Percentiles rank a stretch among this genome's conserved stretches.
These are phyloP conservation scores for Syzygium aqueum DNA, from an alignment of 345 rosid species.

Conservation along the genomic window DNA sequence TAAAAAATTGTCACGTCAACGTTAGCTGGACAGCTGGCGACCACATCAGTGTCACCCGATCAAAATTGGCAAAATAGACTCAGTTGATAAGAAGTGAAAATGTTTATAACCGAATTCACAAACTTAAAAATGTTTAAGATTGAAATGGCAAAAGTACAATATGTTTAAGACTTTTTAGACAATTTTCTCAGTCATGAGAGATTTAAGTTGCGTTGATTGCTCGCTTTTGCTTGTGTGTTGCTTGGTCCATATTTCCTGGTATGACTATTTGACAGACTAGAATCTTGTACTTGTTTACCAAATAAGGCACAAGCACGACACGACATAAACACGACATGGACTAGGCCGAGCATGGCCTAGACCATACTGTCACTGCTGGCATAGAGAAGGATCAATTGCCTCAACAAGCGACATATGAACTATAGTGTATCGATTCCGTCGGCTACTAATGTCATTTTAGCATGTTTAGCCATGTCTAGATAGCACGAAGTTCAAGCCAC, in stretches of 20 bases:
- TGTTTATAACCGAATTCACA: too few relatives aligned
- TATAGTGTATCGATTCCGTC: not conserved
- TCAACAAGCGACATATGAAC: not conserved
- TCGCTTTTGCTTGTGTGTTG: not conserved
- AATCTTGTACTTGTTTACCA: fast-evolving
- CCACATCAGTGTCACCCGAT: too few relatives aligned
- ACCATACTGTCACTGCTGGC: fast-evolving
- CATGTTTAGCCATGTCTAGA: not conserved
- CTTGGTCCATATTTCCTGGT: not conserved
- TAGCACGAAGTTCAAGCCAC: not conserved
- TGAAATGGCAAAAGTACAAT: too few relatives aligned
- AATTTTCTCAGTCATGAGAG: not conserved
- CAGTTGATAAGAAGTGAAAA: too few relatives aligned
- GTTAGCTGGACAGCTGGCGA: too few relatives aligned
- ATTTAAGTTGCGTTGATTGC: not conserved
- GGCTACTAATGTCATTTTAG: not conserved
- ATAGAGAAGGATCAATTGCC: not conserved
- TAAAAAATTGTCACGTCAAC: too few relatives aligned
- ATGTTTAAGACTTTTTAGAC: too few relatives aligned
- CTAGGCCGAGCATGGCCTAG: not conserved
- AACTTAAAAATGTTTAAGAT: too few relatives aligned
- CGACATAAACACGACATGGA: not conserved
- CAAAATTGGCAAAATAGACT: too few relatives aligned
- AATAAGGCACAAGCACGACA: not conserved
- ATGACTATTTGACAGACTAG: not conserved